phyloP scores from a whole-genome alignment of 108 stramenopile species.

The Aurantiochytrium sp. region DNA sequence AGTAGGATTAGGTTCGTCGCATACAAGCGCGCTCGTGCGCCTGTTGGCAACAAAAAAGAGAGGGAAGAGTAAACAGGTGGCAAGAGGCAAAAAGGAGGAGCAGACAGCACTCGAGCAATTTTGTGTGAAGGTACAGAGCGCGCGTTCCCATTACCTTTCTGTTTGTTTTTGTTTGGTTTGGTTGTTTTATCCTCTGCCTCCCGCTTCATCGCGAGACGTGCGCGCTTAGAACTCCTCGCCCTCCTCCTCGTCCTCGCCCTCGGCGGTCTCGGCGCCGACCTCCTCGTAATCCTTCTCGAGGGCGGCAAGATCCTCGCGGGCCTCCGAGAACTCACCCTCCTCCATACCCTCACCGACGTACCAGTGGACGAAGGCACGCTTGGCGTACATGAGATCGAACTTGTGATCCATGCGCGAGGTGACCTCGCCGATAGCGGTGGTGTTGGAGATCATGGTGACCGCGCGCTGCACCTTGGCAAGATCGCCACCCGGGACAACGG shows the following conservation, averaged over 20 bases:
- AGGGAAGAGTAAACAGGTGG: not conserved
- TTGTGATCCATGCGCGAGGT: slow-evolving; percentile 96
- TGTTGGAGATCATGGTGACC: slow-evolving; percentile 99
- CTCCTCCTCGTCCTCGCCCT: slow-evolving; percentile 78
- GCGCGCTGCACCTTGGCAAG: slow-evolving; percentile 90
- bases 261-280: slow-evolving; percentile 87
- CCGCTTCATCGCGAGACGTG: no score
- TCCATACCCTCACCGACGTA: slow-evolving; percentile 99
- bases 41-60: not conserved
- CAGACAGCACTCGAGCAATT: no score
- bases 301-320: slow-evolving; percentile 98
- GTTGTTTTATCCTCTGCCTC: no score
- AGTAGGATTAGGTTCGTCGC: not conserved
- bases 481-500: slow-evolving; percentile 71
- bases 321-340: slow-evolving; percentile 98
- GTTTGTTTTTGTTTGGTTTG: no score
- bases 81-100: no score
- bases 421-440: slow-evolving; percentile 96
- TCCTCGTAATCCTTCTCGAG: slow-evolving; percentile 96
- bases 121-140: no score
- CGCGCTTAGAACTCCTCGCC: slow-evolving; percentile 74
- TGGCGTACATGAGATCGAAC: slow-evolving; percentile 99
- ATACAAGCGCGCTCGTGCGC: not conserved
- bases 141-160: no score
- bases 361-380: slow-evolving; percentile 99